Evolutionary conservation across 176 grass and related monocot genomes (phyloP).

Genomic region (Alloteropsis semialata): DNA sequence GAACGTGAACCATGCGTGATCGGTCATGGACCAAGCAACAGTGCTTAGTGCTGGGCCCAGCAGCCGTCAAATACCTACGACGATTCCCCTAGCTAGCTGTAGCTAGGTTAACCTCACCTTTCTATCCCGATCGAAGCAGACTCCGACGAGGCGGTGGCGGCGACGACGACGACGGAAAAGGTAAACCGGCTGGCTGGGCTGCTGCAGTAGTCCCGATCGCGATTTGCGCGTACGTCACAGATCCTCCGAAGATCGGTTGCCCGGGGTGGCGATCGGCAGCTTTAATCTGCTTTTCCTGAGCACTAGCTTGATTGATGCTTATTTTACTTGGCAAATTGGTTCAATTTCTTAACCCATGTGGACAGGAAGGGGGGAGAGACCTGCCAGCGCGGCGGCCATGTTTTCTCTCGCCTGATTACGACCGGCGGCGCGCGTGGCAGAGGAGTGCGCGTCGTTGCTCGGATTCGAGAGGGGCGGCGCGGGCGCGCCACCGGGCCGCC

Average conservation of each 20-base stretch:
- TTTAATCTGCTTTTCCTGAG: slow-evolving; percentile 12
- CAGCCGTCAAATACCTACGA: slow-evolving; percentile 13
- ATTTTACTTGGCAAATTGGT: slow-evolving; percentile 22
- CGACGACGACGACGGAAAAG: slow-evolving; percentile 1
- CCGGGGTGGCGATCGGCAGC: not conserved
- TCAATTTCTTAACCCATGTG: not conserved
- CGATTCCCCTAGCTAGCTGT: slow-evolving; percentile 27
- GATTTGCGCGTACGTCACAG: not conserved
- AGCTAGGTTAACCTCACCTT: not conserved
- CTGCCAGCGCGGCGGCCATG: not conserved
- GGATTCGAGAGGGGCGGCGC: not conserved
- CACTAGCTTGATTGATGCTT: slow-evolving; percentile 48
- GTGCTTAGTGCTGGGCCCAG: not conserved
- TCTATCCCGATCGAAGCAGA: not conserved
- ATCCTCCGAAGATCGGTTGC: not conserved
- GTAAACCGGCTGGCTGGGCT: not conserved
- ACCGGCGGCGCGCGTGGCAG: not conserved
- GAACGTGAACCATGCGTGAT: not conserved
- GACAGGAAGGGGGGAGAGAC: not conserved
- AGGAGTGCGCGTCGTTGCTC: not conserved
- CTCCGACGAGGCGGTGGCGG: not conserved
- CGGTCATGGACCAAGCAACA: not conserved
- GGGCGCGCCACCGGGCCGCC: not conserved
- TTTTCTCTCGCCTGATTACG: not conserved
- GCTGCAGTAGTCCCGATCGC: slow-evolving; percentile 4